Evolutionary conservation across 2,329 filamentous ascomycete species (phyloP).

Genomic region (Balansia obtecta): DNA sequence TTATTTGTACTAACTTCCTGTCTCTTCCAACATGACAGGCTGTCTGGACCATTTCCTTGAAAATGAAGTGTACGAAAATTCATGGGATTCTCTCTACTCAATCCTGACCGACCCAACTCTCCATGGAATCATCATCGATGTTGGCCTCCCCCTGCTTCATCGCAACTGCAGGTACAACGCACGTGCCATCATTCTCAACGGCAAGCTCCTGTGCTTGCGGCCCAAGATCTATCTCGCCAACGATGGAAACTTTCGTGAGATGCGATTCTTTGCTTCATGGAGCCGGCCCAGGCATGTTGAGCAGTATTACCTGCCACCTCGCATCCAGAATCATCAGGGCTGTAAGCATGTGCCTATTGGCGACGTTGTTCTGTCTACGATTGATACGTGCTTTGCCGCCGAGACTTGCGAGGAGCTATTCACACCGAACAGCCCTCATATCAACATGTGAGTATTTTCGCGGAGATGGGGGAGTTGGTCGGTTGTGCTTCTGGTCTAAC

Average conservation of each 20-base stretch:
- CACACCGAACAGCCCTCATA: conserved; percentile 13
- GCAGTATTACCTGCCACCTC: conserved; percentile 21
- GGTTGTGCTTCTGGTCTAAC: not conserved
- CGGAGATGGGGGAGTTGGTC: not conserved
- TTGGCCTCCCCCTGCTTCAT: conserved; percentile 30
- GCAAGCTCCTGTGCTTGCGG: conserved; percentile 53
- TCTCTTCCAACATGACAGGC: not conserved
- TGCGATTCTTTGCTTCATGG: conserved; percentile 27
- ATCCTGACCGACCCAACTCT: conserved; percentile 20
- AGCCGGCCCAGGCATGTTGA: conserved; percentile 19
- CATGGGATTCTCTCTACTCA: conserved; percentile 18
- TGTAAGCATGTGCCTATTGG: conserved; percentile 25
- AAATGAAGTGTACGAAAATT: conserved; percentile 21
- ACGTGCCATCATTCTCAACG: conserved; percentile 28
- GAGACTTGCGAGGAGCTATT: conserved; percentile 6
- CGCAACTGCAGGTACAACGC: conserved; percentile 12
- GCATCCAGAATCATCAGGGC: conserved; percentile 19
- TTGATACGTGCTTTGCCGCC: conserved; percentile 27
- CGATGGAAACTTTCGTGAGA: conserved; percentile 24
- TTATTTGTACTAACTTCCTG: no score
- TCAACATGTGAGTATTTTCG: not conserved
- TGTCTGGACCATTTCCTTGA: conserved; percentile 37
- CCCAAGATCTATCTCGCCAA: conserved; percentile 21
- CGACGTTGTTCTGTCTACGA: conserved; percentile 23
- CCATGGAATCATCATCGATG: conserved; percentile 26